Percentiles rank a stretch among this genome's conserved stretches.
Conservation (phyloP, 1,139 yeast genomes). For the Scheffersomyces quercinus region DNA sequence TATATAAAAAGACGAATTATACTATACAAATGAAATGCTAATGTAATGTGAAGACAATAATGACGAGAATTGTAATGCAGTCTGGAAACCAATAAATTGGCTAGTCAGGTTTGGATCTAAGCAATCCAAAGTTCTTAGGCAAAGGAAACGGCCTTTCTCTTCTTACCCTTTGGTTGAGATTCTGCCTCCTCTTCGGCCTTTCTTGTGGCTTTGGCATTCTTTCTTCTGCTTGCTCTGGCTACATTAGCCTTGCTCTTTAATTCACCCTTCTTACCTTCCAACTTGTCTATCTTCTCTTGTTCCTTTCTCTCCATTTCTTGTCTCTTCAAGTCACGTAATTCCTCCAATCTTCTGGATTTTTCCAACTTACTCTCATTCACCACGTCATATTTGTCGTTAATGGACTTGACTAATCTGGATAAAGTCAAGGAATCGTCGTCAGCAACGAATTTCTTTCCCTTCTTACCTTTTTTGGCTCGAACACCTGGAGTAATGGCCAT, state of each 20-base stretch:
- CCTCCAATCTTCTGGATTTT: slow-evolving; percentile 85
- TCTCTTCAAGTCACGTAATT: slow-evolving; percentile 81
- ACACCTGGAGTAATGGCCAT: slow-evolving; percentile 86
- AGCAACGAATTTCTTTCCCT: slow-evolving; percentile 86
- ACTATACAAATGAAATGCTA: too few relatives aligned
- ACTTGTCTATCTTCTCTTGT: slow-evolving; percentile 61
- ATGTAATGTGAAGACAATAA: too few relatives aligned
- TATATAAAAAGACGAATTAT: too few relatives aligned
- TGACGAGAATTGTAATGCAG: too few relatives aligned
- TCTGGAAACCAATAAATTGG: too few relatives aligned
- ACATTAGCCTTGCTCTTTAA: slow-evolving; percentile 67
- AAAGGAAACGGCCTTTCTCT: slow-evolving; percentile 42
- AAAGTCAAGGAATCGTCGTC: slow-evolving; percentile 67
- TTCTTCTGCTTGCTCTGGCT: slow-evolving; percentile 70
- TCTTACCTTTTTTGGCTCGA: slow-evolving; percentile 74
- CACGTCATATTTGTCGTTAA: slow-evolving; percentile 79
- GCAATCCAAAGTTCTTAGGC: slow-evolving; percentile 22
- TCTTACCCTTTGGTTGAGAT: slow-evolving; percentile 25
- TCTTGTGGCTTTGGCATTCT: slow-evolving; percentile 56
- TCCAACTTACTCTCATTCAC: slow-evolving; percentile 90
- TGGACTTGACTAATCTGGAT: slow-evolving; percentile 70
- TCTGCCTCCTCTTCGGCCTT: slow-evolving; percentile 35
- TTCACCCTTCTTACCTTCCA: slow-evolving; percentile 79
- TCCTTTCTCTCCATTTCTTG: slow-evolving; percentile 87
- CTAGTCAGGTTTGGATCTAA: too few relatives aligned